phyloP scores from a whole-genome alignment of 768 basidiomycete genomes.

The Termitomyces sp. region DNA sequence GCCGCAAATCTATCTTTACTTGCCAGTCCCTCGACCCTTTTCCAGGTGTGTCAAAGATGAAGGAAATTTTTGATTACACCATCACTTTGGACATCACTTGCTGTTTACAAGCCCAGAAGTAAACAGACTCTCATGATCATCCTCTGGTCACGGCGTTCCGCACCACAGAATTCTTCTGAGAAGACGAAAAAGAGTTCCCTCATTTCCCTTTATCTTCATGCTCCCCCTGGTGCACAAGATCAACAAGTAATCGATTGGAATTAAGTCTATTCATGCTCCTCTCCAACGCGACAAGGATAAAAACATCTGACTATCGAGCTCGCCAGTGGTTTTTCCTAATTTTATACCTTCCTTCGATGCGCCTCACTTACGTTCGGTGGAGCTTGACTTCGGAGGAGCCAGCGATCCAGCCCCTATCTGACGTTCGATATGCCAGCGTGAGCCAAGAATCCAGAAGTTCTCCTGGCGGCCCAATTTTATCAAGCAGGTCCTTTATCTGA shows the following conservation, averaged over 20 bases:
- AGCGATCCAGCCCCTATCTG: neutral
- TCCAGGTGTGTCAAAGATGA: slow-evolving; percentile 2
- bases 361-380: neutral
- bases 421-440: neutral
- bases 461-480: neutral
- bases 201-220: neutral
- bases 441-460: neutral
- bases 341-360: neutral
- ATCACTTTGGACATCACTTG: slow-evolving; percentile 7
- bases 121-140: neutral
- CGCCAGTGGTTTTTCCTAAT: neutral
- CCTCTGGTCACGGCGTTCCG: slow-evolving; percentile 1
- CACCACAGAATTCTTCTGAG: neutral
- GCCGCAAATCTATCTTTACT: neutral
- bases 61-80: neutral
- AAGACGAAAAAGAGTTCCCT: neutral
- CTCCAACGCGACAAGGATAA: neutral
- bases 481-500: neutral
- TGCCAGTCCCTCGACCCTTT: neutral
- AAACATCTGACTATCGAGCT: neutral
- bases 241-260: neutral
- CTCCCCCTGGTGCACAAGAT: neutral
- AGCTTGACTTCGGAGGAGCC: neutral
- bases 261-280: neutral
- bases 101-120: slow-evolving; percentile 3